A percentile compares a stretch with the other conserved stretches of the same genome.
Evolutionary conservation across 352 stramenopile genomes (phyloP).

Genomic region (Phytophthora sp.): DNA sequence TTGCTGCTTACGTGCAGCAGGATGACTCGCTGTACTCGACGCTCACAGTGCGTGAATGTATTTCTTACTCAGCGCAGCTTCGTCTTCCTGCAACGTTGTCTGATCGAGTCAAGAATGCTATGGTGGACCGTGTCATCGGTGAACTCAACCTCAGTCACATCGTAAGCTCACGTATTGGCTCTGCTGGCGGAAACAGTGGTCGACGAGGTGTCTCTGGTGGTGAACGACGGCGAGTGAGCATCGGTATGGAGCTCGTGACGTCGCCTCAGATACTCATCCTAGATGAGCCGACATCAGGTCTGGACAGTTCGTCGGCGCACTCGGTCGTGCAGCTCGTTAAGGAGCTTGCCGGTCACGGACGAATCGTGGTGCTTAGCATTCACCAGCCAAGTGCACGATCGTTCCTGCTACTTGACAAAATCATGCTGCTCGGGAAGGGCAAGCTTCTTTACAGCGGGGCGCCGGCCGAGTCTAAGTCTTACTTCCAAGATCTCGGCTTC

Average conservation of each 20-base stretch:
- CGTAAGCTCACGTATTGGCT: slow-evolving; percentile 54
- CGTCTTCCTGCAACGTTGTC: slow-evolving; percentile 51
- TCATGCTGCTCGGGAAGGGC: slow-evolving; percentile 88
- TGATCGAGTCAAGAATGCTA: slow-evolving; percentile 55
- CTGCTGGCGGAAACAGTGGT: slow-evolving; percentile 18
- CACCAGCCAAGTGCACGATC: slow-evolving; percentile 92
- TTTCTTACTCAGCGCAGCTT: slow-evolving; percentile 77
- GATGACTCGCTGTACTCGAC: slow-evolving; percentile 78
- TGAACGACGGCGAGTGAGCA: slow-evolving; percentile 91
- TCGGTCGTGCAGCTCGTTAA: slow-evolving; percentile 87
- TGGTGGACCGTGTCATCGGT: slow-evolving; percentile 66
- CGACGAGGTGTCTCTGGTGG: slow-evolving; percentile 91
- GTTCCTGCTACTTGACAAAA: slow-evolving; percentile 87
- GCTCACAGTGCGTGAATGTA: slow-evolving; percentile 79
- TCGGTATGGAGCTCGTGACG: slow-evolving; percentile 93
- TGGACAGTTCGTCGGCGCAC: slow-evolving; percentile 90
- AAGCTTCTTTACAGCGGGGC: slow-evolving; percentile 61
- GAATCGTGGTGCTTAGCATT: slow-evolving; percentile 79
- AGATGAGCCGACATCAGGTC: slow-evolving; percentile 91
- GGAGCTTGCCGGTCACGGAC: slow-evolving; percentile 72
- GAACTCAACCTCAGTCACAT: slow-evolving; percentile 74
- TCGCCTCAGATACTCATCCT: slow-evolving; percentile 83
- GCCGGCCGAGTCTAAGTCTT: slow-evolving; percentile 43
- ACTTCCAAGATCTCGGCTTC: slow-evolving; percentile 67
- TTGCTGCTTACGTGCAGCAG: slow-evolving; percentile 87